phyloP scores from a whole-genome alignment of 305 asterid genomes.

The Solanum hybrid region DNA sequence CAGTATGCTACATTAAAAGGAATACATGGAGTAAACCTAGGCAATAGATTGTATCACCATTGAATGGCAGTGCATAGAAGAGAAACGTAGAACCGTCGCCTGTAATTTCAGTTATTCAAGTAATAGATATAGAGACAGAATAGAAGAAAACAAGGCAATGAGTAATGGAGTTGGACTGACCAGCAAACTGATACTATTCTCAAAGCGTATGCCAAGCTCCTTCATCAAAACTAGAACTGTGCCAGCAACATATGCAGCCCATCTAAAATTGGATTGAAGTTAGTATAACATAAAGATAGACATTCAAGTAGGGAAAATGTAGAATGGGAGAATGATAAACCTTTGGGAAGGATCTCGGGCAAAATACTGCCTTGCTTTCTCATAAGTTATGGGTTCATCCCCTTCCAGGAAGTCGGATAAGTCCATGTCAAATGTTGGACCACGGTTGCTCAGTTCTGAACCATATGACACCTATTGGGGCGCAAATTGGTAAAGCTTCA shows the following conservation, averaged over 20 bases:
- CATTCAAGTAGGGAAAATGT: constrained; percentile 6
- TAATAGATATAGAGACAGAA: background rate
- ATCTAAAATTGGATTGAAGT: constrained; percentile 41
- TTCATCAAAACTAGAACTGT: constrained; percentile 92
- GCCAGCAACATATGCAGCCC: constrained; percentile 99
- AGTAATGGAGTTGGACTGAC: constrained; percentile 25
- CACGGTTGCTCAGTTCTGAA: constrained; percentile 95
- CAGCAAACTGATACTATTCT: constrained; percentile 76
- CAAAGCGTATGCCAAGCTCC: constrained; percentile 69
- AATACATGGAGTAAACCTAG: background rate
- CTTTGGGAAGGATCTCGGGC: constrained; percentile 94
- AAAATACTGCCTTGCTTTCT: constrained; percentile 73
- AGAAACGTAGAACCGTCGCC: background rate
- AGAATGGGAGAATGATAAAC: constrained; percentile 24
- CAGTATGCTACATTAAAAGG: background rate
- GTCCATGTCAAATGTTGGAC: constrained; percentile 99
- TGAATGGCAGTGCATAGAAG: background rate
- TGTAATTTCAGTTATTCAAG: background rate
- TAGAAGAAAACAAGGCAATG: background rate
- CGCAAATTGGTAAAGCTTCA: background rate
- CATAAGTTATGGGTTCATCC: constrained; percentile 69
- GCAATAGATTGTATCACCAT: background rate
- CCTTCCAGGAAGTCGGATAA: constrained; percentile 89
- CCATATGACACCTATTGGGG: constrained; percentile 81
- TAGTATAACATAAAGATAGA: constrained; percentile 12